phyloP scores from a whole-genome alignment of 2,329 filamentous ascomycete genomes.

The Verticillium nonalfalfae region DNA sequence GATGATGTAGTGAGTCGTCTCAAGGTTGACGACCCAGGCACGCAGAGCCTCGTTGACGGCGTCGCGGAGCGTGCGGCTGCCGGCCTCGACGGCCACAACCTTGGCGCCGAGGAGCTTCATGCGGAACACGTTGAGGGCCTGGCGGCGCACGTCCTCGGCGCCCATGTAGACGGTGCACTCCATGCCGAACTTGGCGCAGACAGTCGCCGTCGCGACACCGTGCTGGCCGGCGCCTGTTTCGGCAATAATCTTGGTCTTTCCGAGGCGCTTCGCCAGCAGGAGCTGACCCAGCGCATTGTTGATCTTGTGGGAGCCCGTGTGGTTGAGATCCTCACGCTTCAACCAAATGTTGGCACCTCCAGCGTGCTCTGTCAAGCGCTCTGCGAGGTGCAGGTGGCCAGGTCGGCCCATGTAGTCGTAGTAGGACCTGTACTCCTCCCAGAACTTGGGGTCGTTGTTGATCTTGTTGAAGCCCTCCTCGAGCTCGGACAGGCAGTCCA shows the following conservation, averaged over 20 bases:
- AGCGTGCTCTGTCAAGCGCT: slow-evolving; percentile 80
- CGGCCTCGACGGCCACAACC: slow-evolving; percentile 88
- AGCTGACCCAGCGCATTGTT: slow-evolving; percentile 97
- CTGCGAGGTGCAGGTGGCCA: slow-evolving; percentile 82
- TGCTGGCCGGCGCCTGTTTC: slow-evolving; percentile 98
- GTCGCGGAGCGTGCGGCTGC: slow-evolving; percentile 74
- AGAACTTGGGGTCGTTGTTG: slow-evolving; percentile 83
- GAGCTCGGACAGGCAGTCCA: slow-evolving; percentile 90
- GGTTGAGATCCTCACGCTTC: slow-evolving; percentile 95
- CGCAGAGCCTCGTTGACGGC: slow-evolving; percentile 94
- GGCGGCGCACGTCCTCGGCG: slow-evolving; percentile 90
- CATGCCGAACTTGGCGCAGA: slow-evolving; percentile 98
- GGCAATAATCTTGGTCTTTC: slow-evolving; percentile 95
- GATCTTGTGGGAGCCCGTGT: slow-evolving; percentile 98
- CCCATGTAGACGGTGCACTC: slow-evolving; percentile 98
- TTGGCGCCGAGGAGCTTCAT: slow-evolving; percentile 94
- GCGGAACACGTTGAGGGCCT: slow-evolving; percentile 96
- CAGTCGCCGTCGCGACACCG: slow-evolving; percentile 93
- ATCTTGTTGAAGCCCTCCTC: slow-evolving; percentile 88
- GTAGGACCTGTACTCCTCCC: slow-evolving; percentile 93
- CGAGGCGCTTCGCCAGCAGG: slow-evolving; percentile 74
- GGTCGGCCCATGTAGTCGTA: slow-evolving; percentile 97
- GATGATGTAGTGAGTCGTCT: slow-evolving; percentile 97
- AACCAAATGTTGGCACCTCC: slow-evolving; percentile 96
- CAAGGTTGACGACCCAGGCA: slow-evolving; percentile 86